Base-by-base conservation (phyloP, 805 yeast species). In the Wickerhamiella sorbophila region DNA sequence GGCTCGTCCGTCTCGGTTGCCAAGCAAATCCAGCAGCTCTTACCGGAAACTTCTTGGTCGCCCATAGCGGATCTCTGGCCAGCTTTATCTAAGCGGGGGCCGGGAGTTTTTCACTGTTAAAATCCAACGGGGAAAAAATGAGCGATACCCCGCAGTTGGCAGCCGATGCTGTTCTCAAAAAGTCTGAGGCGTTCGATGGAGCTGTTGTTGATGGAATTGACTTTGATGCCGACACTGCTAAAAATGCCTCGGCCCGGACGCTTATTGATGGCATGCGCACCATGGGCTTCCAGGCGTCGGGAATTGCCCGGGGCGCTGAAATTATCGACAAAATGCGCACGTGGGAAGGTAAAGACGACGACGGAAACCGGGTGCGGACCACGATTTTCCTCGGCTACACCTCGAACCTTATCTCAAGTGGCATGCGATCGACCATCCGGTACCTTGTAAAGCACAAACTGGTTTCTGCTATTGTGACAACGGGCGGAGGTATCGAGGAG, bases 401-500 rank as follows among this genome's bases (percentile, higher is more conserved):
- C 36, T 88, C 97, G 8, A 91, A 91, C 62, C 72, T 91, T 66
- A 91, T 91, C 54, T 81, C 94, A 33, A 82, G 95, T 4, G 99
- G 99, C 35, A 65, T 87, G 45, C 75, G 99, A 62, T 94, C 87
- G 54, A 85, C 95, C 24, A 65, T 91, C 51, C 72, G 91, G 57
- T 88, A 69, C 59, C 70, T 91, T 52, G 97, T 86, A 26, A 94
- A 93, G 62, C 78, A 93, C 65, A 88, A 86, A 62, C 82, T 81
- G 74, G 95, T 91, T 36, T 80, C 86, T 53, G 97, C 94, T 15
- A 75, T 91, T 54, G 98, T 91, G 39, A 80, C 97, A n/a, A 74
- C 88, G 48, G 98, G 95, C 18, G 99, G 99, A 51, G 99, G 98
- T 51, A 77, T 91, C 47, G 99, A 91, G 61, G 99, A 91, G 66